phyloP scores from a whole-genome alignment of 2,329 filamentous ascomycete species.

The Scedosporium boydii region DNA sequence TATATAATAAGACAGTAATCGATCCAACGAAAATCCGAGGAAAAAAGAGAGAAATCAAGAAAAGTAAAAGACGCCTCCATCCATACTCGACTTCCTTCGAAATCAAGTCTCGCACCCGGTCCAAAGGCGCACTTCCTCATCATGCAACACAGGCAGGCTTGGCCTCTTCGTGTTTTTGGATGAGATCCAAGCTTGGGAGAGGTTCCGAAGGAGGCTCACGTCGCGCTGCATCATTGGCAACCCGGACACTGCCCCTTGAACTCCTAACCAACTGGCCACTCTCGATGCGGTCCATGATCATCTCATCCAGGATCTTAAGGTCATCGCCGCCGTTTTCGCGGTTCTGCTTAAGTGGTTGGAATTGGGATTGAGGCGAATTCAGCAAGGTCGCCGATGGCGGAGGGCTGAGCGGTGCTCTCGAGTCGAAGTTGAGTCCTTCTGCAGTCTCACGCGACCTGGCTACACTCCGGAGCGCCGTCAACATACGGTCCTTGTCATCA shows the following conservation, averaged over 20 bases:
- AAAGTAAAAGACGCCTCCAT: not conserved
- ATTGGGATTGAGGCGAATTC: slow-evolving; percentile 15
- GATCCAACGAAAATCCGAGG: not conserved
- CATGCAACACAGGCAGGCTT: slow-evolving; percentile 1
- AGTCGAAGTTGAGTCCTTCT: slow-evolving; percentile 28
- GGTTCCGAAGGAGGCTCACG: slow-evolving; percentile 6
- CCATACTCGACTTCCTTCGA: not conserved
- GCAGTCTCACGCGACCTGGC: slow-evolving; percentile 78
- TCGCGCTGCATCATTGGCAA: slow-evolving; percentile 8
- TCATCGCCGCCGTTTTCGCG: slow-evolving; percentile 70
- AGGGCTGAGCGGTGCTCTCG: slow-evolving; percentile 13
- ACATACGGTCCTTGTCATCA: slow-evolving; percentile 93
- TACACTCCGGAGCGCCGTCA: slow-evolving; percentile 74
- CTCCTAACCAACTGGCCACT: slow-evolving; percentile 61
- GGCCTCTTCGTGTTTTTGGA: not conserved
- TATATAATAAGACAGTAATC: slow-evolving; percentile 5
- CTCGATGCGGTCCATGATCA: slow-evolving; percentile 85
- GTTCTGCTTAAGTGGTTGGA: slow-evolving; percentile 29
- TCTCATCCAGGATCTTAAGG: slow-evolving; percentile 92
- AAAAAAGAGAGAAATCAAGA: slow-evolving; percentile 5
- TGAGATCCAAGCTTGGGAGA: not conserved
- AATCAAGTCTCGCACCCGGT: too few relatives aligned
- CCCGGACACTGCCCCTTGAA: slow-evolving; percentile 54
- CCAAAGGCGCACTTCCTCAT: not conserved
- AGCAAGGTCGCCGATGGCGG: slow-evolving; percentile 22